Base-by-base conservation (phyloP, 2,329 filamentous ascomycete species). In the Chaetothyriales sp. region DNA sequence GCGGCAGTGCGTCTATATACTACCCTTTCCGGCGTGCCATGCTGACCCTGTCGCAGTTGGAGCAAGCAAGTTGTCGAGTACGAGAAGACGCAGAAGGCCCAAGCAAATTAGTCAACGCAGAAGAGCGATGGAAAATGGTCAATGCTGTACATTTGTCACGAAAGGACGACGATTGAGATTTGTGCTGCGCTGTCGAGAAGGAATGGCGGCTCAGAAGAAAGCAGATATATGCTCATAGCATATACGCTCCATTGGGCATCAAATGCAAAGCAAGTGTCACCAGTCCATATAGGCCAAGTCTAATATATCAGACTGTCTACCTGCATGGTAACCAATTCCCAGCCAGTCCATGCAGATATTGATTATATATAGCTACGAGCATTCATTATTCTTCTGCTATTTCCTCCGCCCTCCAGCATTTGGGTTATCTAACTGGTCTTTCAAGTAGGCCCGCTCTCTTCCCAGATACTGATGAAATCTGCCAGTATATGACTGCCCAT, bases 51-150 rank as follows among this genome's bases (percentile, higher is more conserved):
- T 18, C 56, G 47, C 63, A 83, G 79, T 69, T 86, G 82, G 82
- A 83, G 78, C 70, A 82, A 73, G 65, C 78, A 85, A 62, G 82
- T 86, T 51, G 75, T 75, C 58, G 81, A 85, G 62, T 77, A 85
- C 63, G 82, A 86, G 67, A 73, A 73, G 62, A 70, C 71, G 53
- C 64, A 68, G 57, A 67, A 69, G 51, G 68, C 50, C 18, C 49
- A 55, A 48, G 55, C 47, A 43, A 39, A 15, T 2, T 12, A 39
- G 32, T 39, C 2, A 39, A 39, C 15, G 5, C 7, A 39, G 32
- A 39, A 39, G 32, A 39, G 32, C 12, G 32, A 39, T 39, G 15
- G 32, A 39, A 39, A 12, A 39, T 15, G 32, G 32, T 15, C 32
- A 39, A 39, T 15, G 32, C 32, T 39, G 32, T 39, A 39, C 8